Conservation (phyloP, 495 filamentous ascomycete genomes). For the Lineolata rhizophorae region DNA sequence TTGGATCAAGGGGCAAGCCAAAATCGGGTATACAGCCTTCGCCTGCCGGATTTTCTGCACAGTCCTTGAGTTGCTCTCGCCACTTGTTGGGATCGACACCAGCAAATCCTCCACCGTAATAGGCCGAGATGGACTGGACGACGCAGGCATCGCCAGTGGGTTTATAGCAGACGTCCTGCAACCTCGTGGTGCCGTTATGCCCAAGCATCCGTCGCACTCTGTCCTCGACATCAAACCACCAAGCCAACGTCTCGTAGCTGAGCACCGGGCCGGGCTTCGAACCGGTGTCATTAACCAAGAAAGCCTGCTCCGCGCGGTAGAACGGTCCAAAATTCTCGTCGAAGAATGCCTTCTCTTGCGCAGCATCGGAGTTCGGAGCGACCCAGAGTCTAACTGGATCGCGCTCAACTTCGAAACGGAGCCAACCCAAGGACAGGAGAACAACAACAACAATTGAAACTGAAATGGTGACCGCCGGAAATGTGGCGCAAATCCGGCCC, state of each 20-base stretch:
- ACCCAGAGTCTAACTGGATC: slow-evolving; percentile 91
- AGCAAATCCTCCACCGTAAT: slow-evolving; percentile 48
- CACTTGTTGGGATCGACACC: slow-evolving; percentile 42
- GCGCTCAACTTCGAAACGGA: slow-evolving; percentile 64
- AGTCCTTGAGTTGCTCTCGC: slow-evolving; percentile 43
- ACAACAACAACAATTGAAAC: slow-evolving; percentile 45
- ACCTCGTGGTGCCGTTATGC: slow-evolving; percentile 30
- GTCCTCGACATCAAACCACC: slow-evolving; percentile 88
- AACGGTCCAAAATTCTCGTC: slow-evolving; percentile 92
- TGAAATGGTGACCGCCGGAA: slow-evolving; percentile 62
- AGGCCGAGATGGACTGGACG: slow-evolving; percentile 71
- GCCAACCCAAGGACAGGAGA: slow-evolving; percentile 66
- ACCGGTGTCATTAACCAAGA: slow-evolving; percentile 71
- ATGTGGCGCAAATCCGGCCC: slow-evolving; percentile 60
- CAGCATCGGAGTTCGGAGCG: slow-evolving; percentile 72
- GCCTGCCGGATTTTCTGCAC: slow-evolving; percentile 48
- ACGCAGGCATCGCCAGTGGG: slow-evolving; percentile 80
- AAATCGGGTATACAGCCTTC: slow-evolving; percentile 70
- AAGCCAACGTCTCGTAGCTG: slow-evolving; percentile 64
- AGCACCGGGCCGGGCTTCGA: slow-evolving; percentile 51
- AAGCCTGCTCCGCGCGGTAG: slow-evolving; percentile 81
- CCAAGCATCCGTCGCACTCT: slow-evolving; percentile 49
- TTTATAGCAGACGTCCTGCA: slow-evolving; percentile 84
- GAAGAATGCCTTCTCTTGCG: slow-evolving; percentile 84
- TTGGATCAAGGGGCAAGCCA: slow-evolving; percentile 60